Evolutionary conservation across 75 land plant genomes (phyloP), one percentile per base, ranked within the genome.

Genomic region (Sequoiadendron giganteum): DNA sequence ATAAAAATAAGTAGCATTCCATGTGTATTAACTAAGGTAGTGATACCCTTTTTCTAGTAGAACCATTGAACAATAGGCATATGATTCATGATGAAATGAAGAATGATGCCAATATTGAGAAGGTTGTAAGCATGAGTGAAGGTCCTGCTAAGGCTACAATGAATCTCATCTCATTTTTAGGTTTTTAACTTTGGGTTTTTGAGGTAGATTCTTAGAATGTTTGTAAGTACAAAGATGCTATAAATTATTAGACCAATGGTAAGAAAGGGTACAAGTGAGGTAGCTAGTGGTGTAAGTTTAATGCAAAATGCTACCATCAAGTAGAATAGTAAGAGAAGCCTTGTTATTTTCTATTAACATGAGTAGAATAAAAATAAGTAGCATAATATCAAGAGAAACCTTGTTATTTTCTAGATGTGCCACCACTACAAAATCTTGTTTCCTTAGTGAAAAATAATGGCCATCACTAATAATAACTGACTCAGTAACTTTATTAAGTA

Each of bases 401-500:
- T 87, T 89, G 42, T 87, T 84, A 10, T 86, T 92, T 45, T 40
- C 89, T 14, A 87, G 48, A 75, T 95, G 93, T n/a, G 94, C 90
- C 85, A 94, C 91, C 49, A 94, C 68, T 18, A 91, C 95, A 90
- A 94, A 87, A 48, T 96, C 98, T 89, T 93, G 91, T 85, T 92
- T 87, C 28, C 87, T 91, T 18, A 91, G 94, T 18, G 95, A 87
- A 25, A 97, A 40, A 58, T 72, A 83, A 18, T 96, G 91, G 83
- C 94, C 89, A 83, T 94, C 93, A 91, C 97, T 96, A 36, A 97
- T 72, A 55, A 88, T 87, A 70, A 91, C 90, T 68, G 89, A 72
- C 61, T 90, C 42, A 68, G 55, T 49, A 68, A 92, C 49, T 87
- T 84, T 93, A n/a, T 93, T 93, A 81, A 93, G 83, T n/a, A 93